Evolutionary conservation across 2,329 filamentous ascomycete species (phyloP), one percentile per base, ranked within the genome.

Genomic region (Fusarium sp.): DNA sequence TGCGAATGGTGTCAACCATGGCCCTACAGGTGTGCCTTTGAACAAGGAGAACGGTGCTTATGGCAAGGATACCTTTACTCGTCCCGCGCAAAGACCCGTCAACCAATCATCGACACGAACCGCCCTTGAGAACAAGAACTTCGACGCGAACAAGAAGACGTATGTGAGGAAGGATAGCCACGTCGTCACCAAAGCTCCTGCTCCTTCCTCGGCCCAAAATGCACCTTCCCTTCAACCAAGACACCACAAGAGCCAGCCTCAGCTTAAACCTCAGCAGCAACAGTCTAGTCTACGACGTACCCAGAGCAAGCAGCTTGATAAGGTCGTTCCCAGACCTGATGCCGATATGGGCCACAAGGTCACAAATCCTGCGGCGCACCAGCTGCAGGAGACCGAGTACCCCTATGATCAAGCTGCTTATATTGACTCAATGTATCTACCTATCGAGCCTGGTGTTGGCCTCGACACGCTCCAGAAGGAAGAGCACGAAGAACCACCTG

Each of bases 171-270:
- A 71, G 45, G 72, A 72, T 55, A 52, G 50, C 11, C 66, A 67
- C 52, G 62, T 52, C 48, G 64, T 48, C 56, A 60, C 52, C 59
- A 72, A 74, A 31, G 18, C 67, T 28, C 66, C 68, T 31, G 46
- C 61, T 55, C 54, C 44, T 34, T 59, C 52, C 18, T 65, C 72
- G 23, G 28, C 67, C 16, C 34, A 72, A 13, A 74, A 78, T 49
- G 63, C 68, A 21, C 65, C 73, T 46, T 62, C 76, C 34, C 72
- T 77, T 28, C 79, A 81, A 55, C 80, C 81, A 62, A 84, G 85
- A 34, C 85, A 87, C 51, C 79, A 84, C 78, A 86, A 83, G 75
- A 87, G 85, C 73, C 86, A 88, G 75, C 85, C 86, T 13, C 81
- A 84, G 57, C 79, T 88, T 51, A 85, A 84, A 67, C 69, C 75